Percentiles rank a stretch among this genome's conserved stretches.
Conservation (phyloP, 169 alveolate species). For the Eimeria zaria region DNA sequence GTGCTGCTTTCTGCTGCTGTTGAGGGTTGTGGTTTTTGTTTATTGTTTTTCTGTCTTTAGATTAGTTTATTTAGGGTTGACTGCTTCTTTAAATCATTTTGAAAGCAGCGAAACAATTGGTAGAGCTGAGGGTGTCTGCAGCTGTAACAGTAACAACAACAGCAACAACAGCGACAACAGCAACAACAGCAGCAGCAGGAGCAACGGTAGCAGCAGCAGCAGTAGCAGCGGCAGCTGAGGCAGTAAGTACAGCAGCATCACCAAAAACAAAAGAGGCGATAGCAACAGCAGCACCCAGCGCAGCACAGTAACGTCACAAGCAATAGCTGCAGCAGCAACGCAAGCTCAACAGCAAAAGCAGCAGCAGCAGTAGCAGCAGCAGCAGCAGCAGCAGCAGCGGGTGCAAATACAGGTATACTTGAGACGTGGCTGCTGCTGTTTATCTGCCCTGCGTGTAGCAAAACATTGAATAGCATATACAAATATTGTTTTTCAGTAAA, state of each 20-base stretch:
- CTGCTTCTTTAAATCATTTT: no score
- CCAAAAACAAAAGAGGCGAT: neutral
- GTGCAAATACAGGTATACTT: no score
- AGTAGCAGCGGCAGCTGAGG: no score
- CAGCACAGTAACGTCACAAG: neutral
- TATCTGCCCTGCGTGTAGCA: no score
- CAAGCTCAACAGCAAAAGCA: no score
- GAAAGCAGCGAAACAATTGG: neutral
- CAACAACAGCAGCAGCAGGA: neutral
- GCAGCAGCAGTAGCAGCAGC: neutral
- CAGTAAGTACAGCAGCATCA: no score
- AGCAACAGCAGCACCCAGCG: neutral
- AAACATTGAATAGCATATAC: no score
- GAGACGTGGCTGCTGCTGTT: no score
- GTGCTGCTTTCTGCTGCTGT: neutral
- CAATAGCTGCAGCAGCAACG: conserved; percentile 1
- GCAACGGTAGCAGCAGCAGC: neutral
- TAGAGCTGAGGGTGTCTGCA: neutral
- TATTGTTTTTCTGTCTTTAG: neutral
- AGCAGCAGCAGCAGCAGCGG: neutral
- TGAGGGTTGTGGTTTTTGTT: neutral
- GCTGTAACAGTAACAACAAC: neutral
- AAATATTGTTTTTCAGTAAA: neutral
- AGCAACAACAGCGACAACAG: neutral
- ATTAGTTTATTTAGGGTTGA: no score